Base-by-base conservation (phyloP, 768 basidiomycete genomes). In the Lentinula sp. region DNA sequence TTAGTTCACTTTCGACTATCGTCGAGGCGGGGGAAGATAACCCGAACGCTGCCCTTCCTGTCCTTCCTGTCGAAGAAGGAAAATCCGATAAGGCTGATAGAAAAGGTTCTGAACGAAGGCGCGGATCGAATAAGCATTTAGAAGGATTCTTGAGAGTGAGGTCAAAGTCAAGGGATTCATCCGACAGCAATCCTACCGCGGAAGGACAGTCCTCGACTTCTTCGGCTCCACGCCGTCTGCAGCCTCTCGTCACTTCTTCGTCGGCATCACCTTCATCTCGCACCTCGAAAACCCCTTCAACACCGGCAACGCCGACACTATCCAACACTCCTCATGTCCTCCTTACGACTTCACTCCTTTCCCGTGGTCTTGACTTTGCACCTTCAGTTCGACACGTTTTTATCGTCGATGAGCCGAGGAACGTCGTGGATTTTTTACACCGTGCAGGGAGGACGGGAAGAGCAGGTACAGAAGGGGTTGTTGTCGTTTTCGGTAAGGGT, bases 351-450 rank as follows among this genome's bases (percentile, higher is more conserved):
- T 95, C 93, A 5, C 79, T 97, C 37, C 85, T 97, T 32, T 93
- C 93, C 9, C 84, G 95, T 18, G 95, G 95, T 1, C 81, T 96
- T 1, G 95, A 97, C 71, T 97, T 97, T 67, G 77, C 85, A 13
- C 86, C 92, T 0, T 75, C 76, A 4, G 84, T 96, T 65, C 80
- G 82, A 63, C 86, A 95, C 66, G 90, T 96, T 2, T 88, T 97
- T 71, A 87, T 96, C 64, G 80, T 91, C 23, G 95, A 96, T 66
- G 85, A 90, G 68, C 94, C 95, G 18, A 77, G 90, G 65, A 95
- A 93, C 70, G 90, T 90, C 80, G 81, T 95, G 42, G 95, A 97
- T 71, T 95, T 96, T 70, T 71, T 97, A 62, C 95, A 97, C 73
- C 86, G 95, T 4, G 95, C 95, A 0, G 95, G 95, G 15, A 76